phyloP scores from a whole-genome alignment of 768 basidiomycete genomes.

The Hortiboletus campestris region DNA sequence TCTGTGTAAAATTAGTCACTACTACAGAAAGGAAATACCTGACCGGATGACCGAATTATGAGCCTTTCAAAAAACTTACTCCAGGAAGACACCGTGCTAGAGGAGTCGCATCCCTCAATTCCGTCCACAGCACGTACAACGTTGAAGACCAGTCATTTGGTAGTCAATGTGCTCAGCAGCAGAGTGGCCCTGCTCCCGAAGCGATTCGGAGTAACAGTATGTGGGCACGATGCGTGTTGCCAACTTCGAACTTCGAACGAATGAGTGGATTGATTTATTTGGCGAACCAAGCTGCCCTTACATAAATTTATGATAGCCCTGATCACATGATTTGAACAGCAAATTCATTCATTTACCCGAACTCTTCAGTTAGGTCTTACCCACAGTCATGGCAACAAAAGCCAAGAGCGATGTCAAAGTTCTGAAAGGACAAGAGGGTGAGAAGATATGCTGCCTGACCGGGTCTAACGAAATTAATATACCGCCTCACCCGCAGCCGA shows the following conservation, averaged over 20 bases:
- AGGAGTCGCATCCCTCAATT: neutral
- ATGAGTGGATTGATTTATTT: no score
- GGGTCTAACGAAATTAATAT: neutral
- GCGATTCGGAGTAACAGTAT: neutral
- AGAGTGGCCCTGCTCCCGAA: neutral
- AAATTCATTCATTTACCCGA: no score
- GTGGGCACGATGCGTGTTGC: no score
- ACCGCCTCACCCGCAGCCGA: slow-evolving; percentile 51
- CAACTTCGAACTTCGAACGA: no score
- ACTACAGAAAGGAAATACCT: neutral
- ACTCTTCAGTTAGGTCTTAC: no score
- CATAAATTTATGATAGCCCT: no score
- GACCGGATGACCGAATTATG: neutral
- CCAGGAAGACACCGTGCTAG: neutral
- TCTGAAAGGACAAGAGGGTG: slow-evolving; percentile 77
- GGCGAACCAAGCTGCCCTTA: no score
- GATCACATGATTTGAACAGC: no score
- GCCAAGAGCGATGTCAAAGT: slow-evolving; percentile 53
- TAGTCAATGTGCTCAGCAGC: neutral
- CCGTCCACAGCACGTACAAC: neutral
- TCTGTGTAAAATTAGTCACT: neutral
- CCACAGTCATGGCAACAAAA: slow-evolving; percentile 43
- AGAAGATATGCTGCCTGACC: neutral
- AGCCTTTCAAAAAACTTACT: neutral
- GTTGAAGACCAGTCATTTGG: neutral